A percentile compares a stretch with the other conserved stretches of the same genome.
Conservation (phyloP, 2,329 filamentous ascomycete genomes). For the Colletotrichum incanum region DNA sequence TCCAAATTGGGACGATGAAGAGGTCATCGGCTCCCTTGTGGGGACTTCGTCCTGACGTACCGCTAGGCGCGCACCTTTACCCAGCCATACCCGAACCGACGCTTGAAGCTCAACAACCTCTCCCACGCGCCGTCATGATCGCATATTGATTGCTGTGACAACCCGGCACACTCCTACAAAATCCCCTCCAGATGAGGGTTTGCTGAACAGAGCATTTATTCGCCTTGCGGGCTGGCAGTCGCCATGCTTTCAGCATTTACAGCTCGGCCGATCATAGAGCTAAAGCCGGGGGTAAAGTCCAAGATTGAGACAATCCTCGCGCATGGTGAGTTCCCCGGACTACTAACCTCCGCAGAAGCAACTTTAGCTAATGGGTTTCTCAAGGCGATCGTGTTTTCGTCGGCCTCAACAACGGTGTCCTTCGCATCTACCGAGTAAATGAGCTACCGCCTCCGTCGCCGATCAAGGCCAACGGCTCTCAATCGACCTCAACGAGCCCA, state of each 20-base stretch:
- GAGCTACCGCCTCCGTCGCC: conserved; percentile 63
- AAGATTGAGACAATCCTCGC: conserved; percentile 97
- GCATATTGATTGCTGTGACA: conserved; percentile 24
- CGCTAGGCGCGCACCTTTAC: conserved; percentile 27
- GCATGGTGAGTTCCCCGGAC: conserved; percentile 72
- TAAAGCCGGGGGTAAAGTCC: conserved; percentile 94
- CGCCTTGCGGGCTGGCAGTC: conserved; percentile 58
- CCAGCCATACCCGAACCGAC: conserved; percentile 34
- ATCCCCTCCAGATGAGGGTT: conserved; percentile 27
- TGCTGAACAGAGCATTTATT: conserved; percentile 35
- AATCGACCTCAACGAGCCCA: conserved; percentile 47
- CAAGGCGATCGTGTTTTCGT: conserved; percentile 91
- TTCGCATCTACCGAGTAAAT: conserved; percentile 94
- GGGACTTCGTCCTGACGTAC: conserved; percentile 41
- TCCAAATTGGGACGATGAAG: conserved; percentile 3
- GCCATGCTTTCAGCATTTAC: conserved; percentile 98
- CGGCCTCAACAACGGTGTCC: conserved; percentile 88
- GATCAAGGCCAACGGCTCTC: conserved; percentile 58
- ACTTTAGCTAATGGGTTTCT: conserved; percentile 27
- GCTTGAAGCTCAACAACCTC: conserved; percentile 29
- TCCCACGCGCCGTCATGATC: conserved; percentile 35
- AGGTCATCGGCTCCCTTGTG: conserved; percentile 42
- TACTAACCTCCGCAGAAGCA: not conserved
- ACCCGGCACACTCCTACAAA: conserved; percentile 12
- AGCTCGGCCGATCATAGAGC: conserved; percentile 96